Evolutionary conservation across 805 yeast species (phyloP).

Genomic region (Citeromyces nyonsensis): DNA sequence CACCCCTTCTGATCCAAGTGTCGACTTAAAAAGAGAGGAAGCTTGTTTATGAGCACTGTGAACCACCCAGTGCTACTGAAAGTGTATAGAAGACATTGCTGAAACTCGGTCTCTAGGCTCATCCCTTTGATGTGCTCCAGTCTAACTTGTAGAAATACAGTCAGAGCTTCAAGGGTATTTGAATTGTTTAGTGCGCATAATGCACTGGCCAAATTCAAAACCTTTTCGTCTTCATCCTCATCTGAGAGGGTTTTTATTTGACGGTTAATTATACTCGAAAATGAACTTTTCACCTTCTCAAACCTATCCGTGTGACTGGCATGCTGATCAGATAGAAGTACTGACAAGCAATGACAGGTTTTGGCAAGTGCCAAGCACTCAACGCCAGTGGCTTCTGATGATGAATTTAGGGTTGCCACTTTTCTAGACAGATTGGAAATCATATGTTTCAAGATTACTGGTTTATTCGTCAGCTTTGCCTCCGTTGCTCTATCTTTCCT

Average conservation of each 20-base stretch:
- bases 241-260: conserved; percentile 8
- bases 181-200: conserved; percentile 7
- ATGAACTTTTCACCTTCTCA: conserved; percentile 6
- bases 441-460: conserved; percentile 9
- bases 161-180: conserved; percentile 8
- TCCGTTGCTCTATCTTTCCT: conserved; percentile 2
- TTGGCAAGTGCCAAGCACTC: too few species aligned
- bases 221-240: conserved; percentile 14
- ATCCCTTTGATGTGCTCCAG: conserved; percentile 4
- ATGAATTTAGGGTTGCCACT: too few species aligned
- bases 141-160: conserved; percentile 10
- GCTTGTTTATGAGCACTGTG: conserved; percentile 8
- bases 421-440: conserved; percentile 9
- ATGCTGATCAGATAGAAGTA: conserved; percentile 9
- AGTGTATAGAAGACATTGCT: conserved; percentile 11
- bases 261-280: conserved; percentile 7
- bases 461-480: conserved; percentile 6
- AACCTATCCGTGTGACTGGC: conserved; percentile 8
- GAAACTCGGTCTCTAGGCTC: conserved; percentile 7
- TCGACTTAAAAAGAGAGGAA: conserved; percentile 8
- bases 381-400: too few species aligned
- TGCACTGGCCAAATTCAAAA: conserved; percentile 10
- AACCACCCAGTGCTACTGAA: conserved; percentile 14
- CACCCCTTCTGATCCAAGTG: conserved; percentile 1
- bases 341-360: conserved; percentile 2